Evolutionary conservation across 1,284 basidiomycete species (phyloP), one percentile per base, ranked within the genome.

Genomic region (Cryptococcus sp.): DNA sequence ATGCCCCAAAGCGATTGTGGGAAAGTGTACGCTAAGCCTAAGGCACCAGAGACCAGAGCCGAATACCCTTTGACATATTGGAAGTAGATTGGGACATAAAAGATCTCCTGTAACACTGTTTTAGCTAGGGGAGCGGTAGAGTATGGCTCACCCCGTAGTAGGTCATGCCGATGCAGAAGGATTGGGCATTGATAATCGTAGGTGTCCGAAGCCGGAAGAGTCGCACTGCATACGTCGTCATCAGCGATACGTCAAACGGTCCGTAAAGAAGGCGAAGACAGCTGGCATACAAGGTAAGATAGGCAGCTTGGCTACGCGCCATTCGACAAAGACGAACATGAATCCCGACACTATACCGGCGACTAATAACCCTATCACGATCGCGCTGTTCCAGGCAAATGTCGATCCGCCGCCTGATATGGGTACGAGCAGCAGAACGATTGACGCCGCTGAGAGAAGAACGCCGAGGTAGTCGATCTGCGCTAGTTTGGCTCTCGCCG

Each of bases 401-500:
- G 65, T 63, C 8, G 61, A 61, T 3, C 73, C 73, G 0, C 73
- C 73, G 3, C 73, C 73, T 6, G 69, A 66, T 27, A 75, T 67
- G 0, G 73, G 72, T 10, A 75, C 72, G n/a, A 72, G 62, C n/a
- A 71, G 53, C 25, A 69, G 49, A 3, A 70, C 58, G 3, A 69
- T 71, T 19, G 57, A 63, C 0, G 63, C 61, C 6, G 67, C 65
- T 7, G 64, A 62, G 20, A 71, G 61, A 30, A 70, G 20, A 2
- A 68, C 65, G 1, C 72, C 72, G 20, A 65, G n/a, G 47, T 68
- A 73, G 54, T 75, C 72, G 52, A 75, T 68, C 47, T 68, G 66
- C 4, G 43, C 25, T 5, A 75, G 50, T 54, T 75, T 75, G 10
- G 50, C 47, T 38, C 20, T 48, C 50, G 67, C 50, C 19, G 62